Evolutionary conservation across 305 asterid genomes (phyloP).

Genomic region (Fraxinus platypoda): DNA sequence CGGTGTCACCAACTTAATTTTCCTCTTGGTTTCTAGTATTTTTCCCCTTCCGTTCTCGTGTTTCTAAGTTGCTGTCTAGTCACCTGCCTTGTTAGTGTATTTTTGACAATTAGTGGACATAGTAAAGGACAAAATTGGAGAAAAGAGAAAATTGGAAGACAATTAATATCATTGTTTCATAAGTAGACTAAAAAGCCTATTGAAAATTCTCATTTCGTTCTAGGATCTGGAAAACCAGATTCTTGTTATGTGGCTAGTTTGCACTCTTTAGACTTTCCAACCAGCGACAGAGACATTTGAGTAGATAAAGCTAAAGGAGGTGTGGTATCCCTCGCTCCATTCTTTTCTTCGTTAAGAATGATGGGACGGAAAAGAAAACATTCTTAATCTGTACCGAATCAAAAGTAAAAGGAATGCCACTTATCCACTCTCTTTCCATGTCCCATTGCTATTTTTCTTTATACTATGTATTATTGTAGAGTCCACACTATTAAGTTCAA

Average conservation of each 20-base stretch:
- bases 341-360: neutral
- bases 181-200: no score
- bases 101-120: neutral
- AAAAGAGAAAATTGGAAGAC: neutral
- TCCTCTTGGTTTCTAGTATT: neutral
- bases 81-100: neutral
- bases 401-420: neutral
- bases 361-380: neutral
- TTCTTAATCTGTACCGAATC: neutral
- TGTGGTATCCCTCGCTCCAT: neutral
- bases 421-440: neutral
- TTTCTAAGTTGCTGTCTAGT: neutral
- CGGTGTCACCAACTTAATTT: neutral
- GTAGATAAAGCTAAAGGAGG: neutral
- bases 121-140: neutral
- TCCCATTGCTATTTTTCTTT: neutral
- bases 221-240: neutral
- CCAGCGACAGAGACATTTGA: neutral
- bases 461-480: no score
- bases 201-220: neutral
- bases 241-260: neutral
- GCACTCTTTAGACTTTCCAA: neutral
- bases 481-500: no score
- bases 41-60: neutral
- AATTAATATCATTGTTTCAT: neutral